A percentile compares a stretch with the other conserved stretches of the same genome.
Evolutionary conservation across 2,329 filamentous ascomycete species (phyloP).

Genomic region (Colletotrichum sp.): DNA sequence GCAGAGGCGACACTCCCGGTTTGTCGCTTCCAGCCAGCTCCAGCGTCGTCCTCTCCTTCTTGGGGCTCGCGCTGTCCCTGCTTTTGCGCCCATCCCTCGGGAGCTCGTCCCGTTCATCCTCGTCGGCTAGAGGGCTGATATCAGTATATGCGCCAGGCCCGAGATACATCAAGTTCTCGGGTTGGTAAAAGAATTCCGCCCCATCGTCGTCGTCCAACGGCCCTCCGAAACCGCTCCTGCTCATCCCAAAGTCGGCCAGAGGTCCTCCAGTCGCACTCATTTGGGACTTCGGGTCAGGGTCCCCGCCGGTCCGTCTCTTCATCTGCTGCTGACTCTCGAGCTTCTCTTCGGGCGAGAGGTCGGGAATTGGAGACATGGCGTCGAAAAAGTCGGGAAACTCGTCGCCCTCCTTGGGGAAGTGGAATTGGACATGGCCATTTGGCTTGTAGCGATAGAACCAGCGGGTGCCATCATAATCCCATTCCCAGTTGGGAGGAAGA

Average conservation of each 20-base stretch:
- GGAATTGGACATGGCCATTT: slow-evolving; percentile 59
- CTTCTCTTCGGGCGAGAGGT: slow-evolving; percentile 56
- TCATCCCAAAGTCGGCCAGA: slow-evolving; percentile 22
- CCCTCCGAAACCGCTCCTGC: slow-evolving; percentile 14
- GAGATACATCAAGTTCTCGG: slow-evolving; percentile 58
- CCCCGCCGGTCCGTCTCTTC: slow-evolving; percentile 36
- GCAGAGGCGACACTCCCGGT: slow-evolving; percentile 26
- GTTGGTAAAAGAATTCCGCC: slow-evolving; percentile 49
- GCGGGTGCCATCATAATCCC: slow-evolving; percentile 60
- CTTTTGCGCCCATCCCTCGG: neutral
- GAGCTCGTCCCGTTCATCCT: slow-evolving; percentile 34
- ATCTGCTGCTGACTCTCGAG: slow-evolving; percentile 57
- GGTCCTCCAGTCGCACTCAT: slow-evolving; percentile 25
- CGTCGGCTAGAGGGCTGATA: slow-evolving; percentile 46
- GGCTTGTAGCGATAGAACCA: slow-evolving; percentile 65
- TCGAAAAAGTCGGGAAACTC: slow-evolving; percentile 60
- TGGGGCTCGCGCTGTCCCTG: neutral
- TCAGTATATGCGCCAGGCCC: slow-evolving; percentile 51
- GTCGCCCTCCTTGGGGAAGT: slow-evolving; percentile 61
- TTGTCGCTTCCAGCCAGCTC: neutral
- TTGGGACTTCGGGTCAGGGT: neutral
- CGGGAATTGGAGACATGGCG: slow-evolving; percentile 36
- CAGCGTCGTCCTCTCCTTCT: neutral
- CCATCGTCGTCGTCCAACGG: slow-evolving; percentile 35
- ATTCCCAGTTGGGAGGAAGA: slow-evolving; percentile 61